These are phyloP conservation scores for Ceratorhiza oryzae-sativae DNA, from an alignment of 1,284 basidiomycete genomes.

Conservation along the genomic window DNA sequence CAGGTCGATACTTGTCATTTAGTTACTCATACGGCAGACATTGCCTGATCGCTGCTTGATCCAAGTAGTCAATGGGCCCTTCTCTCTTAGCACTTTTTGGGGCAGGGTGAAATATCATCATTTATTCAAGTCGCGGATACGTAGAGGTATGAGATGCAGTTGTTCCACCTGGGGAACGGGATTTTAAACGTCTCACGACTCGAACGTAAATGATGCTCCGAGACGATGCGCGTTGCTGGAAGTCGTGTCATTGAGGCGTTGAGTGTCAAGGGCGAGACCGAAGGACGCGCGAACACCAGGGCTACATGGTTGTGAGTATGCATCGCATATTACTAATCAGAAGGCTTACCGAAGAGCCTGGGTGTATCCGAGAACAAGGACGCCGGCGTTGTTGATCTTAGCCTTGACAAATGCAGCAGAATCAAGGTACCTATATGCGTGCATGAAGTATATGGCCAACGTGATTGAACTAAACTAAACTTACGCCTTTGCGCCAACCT, in stretches of 20 bases:
- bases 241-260: constrained; percentile 58
- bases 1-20: too few relatives aligned
- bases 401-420: constrained; percentile 93
- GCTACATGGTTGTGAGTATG: constrained; percentile 53
- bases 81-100: too few relatives aligned
- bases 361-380: constrained; percentile 84
- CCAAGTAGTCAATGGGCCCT: too few relatives aligned
- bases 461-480: constrained; percentile 48
- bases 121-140: not conserved
- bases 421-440: constrained; percentile 73
- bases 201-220: constrained; percentile 76
- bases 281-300: constrained; percentile 91
- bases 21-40: too few relatives aligned
- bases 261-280: constrained; percentile 60
- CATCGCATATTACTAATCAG: not conserved
- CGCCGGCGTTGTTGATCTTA: constrained; percentile 97
- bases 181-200: constrained; percentile 67
- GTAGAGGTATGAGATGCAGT: not conserved
- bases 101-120: too few relatives aligned
- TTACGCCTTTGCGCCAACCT: constrained; percentile 95
- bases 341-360: constrained; percentile 69
- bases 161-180: not conserved
- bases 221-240: constrained; percentile 74
- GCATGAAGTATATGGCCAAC: not conserved
- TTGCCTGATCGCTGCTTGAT: too few relatives aligned